A percentile compares a stretch with the other conserved stretches of the same genome.
phyloP scores from a whole-genome alignment of 129 eudicot genomes.

The Flaveria trinervia region DNA sequence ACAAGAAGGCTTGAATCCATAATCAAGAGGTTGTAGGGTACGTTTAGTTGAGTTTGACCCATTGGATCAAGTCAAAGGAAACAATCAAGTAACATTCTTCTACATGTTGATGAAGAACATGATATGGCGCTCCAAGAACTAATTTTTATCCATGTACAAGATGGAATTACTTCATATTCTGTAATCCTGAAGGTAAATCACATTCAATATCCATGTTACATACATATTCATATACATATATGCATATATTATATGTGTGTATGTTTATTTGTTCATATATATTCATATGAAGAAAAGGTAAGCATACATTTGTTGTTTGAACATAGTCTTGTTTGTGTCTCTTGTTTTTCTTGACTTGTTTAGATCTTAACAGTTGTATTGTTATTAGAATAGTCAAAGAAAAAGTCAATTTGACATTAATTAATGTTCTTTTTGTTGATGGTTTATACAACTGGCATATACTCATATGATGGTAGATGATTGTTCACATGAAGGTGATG shows the following conservation, averaged over 20 bases:
- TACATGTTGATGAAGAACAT: slow-evolving; percentile 12
- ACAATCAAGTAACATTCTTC: background rate
- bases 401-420: slow-evolving; percentile 9
- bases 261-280: background rate
- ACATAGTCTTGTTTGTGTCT: slow-evolving; percentile 35
- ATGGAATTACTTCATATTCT: slow-evolving; percentile 14
- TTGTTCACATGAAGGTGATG: slow-evolving; percentile 35
- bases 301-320: slow-evolving; percentile 24
- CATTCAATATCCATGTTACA: slow-evolving; percentile 25
- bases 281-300: slow-evolving; percentile 21
- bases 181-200: slow-evolving; percentile 16
- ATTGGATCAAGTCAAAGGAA: slow-evolving; percentile 5
- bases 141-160: slow-evolving; percentile 33
- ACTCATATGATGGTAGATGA: slow-evolving; percentile 32
- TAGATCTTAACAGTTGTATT: slow-evolving; percentile 30
- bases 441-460: slow-evolving; percentile 22
- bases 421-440: slow-evolving; percentile 13
- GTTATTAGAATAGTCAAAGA: background rate
- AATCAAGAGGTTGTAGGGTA: background rate
- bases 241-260: too few relatives aligned
- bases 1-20: background rate
- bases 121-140: slow-evolving; percentile 18
- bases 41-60: background rate
- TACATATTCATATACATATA: too few relatives aligned
- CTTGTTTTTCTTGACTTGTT: slow-evolving; percentile 38